Evolutionary conservation across 2,329 filamentous ascomycete species (phyloP), one percentile per base, ranked within the genome.

Genomic region (Pseudocercospora vitis): DNA sequence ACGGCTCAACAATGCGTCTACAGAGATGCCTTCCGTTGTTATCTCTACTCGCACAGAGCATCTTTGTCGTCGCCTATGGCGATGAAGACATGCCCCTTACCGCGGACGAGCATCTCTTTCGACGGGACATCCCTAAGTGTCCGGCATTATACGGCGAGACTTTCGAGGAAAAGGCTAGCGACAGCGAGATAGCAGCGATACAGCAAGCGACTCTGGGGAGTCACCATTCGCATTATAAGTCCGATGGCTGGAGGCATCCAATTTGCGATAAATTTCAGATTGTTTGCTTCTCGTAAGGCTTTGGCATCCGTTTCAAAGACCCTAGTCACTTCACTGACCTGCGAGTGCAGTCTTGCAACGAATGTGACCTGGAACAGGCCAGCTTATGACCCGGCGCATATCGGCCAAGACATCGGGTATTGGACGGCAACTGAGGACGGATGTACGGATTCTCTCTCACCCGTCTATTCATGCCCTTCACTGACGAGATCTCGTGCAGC

Each of bases 241-340:
- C 23, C 11, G 39, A 42, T 42, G 39, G 39, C 7, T 42, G 21
- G 18, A 26, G 21, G 9, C 18, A 42, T 21, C 3, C 3, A 2
- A 42, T 42, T n/a, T 42, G 39, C 39, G 16, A 42, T 24, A 7
- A 7, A 26, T 3, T n/a, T 8, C 19, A 42, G 8, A 42, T 16
- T 6, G 39, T 42, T 23, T 42, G 39, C 39, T 42, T 42, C 19
- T 42, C 39, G 39, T 42, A 26, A 42, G 39, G n/a, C 19, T 16
- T 16, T 37, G 3, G 12, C 12, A 11, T n/a, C 14, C 7, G 3
- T 9, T n/a, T 14, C 9, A 3, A 11, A 4, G 18, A n/a, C 11
- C 11, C 24, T 9, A 11, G 9, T 9, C 16, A 11, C 2, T 3
- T 12, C 16, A n/a, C 19, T 42, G 14, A 42, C 39, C 12, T 24